A percentile compares a stretch with the other conserved stretches of the same genome.
Evolutionary conservation across 2,329 filamentous ascomycete genomes (phyloP).

Genomic region (Diaporthe longicolla): DNA sequence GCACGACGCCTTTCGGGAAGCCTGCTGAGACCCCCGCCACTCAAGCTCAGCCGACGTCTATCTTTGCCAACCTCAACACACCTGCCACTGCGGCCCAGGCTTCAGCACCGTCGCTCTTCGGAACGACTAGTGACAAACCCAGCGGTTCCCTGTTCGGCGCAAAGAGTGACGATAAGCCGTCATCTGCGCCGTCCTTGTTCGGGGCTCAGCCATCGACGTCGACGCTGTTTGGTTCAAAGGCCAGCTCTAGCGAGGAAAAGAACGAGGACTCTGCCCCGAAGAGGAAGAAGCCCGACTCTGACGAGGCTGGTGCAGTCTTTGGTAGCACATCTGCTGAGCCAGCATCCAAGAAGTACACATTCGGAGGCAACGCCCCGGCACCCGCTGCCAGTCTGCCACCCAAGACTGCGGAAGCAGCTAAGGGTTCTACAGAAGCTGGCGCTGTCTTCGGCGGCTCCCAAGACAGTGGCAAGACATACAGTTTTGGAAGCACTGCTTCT

Average conservation of each 20-base stretch:
- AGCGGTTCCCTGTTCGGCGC: slow-evolving; percentile 39
- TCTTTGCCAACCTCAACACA: slow-evolving; percentile 50
- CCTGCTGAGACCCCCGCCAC: slow-evolving; percentile 49
- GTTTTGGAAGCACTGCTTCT: slow-evolving; percentile 37
- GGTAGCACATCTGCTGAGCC: slow-evolving; percentile 24
- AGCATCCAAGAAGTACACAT: slow-evolving; percentile 35
- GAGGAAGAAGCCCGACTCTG: slow-evolving; percentile 39
- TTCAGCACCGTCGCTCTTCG: slow-evolving; percentile 48
- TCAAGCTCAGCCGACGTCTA: slow-evolving; percentile 49
- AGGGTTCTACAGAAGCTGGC: slow-evolving; percentile 41
- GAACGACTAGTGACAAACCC: slow-evolving; percentile 39
- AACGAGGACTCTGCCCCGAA: slow-evolving; percentile 38
- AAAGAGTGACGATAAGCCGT: slow-evolving; percentile 31
- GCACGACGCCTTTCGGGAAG: slow-evolving; percentile 47
- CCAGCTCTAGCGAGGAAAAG: slow-evolving; percentile 31
- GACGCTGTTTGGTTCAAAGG: slow-evolving; percentile 38
- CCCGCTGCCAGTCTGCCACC: slow-evolving; percentile 39
- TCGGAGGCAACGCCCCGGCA: slow-evolving; percentile 39
- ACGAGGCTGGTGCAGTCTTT: slow-evolving; percentile 37
- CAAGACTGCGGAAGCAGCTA: slow-evolving; percentile 43
- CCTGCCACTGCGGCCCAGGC: slow-evolving; percentile 42
- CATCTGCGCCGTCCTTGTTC: slow-evolving; percentile 36
- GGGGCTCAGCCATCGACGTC: slow-evolving; percentile 36
- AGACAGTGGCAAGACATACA: slow-evolving; percentile 38
- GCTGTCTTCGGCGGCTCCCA: slow-evolving; percentile 40